Percentiles rank a stretch among this genome's conserved stretches.
phyloP scores from a whole-genome alignment of 495 filamentous ascomycete genomes.

The Hyaloscypha variabilis region DNA sequence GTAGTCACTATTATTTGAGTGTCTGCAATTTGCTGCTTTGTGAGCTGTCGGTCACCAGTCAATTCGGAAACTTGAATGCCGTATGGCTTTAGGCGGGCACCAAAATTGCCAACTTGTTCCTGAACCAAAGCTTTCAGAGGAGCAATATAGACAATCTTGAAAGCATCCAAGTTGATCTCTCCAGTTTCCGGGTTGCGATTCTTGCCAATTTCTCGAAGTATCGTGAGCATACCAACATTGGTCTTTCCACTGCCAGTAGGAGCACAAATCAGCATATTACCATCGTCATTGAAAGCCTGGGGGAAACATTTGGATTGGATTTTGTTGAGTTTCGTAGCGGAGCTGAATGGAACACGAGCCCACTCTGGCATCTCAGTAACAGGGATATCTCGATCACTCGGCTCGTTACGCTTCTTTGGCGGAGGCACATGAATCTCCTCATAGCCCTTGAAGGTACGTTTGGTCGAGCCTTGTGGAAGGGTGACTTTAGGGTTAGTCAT shows the following conservation, averaged over 20 bases:
- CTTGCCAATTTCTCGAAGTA: slow-evolving; percentile 96
- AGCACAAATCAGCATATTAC: slow-evolving; percentile 96
- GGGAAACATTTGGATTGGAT: slow-evolving; percentile 94
- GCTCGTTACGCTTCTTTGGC: slow-evolving; percentile 79
- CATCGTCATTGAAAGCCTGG: slow-evolving; percentile 89
- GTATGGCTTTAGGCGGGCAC: slow-evolving; percentile 84
- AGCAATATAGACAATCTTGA: slow-evolving; percentile 96
- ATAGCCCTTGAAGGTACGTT: slow-evolving; percentile 94
- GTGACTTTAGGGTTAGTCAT: slow-evolving; percentile 98
- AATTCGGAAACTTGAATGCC: slow-evolving; percentile 92
- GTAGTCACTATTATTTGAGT: slow-evolving; percentile 99
- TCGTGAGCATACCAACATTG: slow-evolving; percentile 97
- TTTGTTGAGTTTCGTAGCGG: slow-evolving; percentile 78
- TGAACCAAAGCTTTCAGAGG: slow-evolving; percentile 94
- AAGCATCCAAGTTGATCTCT: slow-evolving; percentile 90
- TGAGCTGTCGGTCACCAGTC: slow-evolving; percentile 96
- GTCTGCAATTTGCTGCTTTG: slow-evolving; percentile 96
- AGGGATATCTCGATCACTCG: slow-evolving; percentile 78
- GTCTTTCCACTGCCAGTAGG: slow-evolving; percentile 98
- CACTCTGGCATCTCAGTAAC: slow-evolving; percentile 90
- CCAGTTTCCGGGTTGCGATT: slow-evolving; percentile 84
- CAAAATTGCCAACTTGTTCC: slow-evolving; percentile 97
- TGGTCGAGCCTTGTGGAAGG: slow-evolving; percentile 93
- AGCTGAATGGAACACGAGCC: slow-evolving; percentile 84
- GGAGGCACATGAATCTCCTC: slow-evolving; percentile 97